phyloP scores from a whole-genome alignment of 2,329 filamentous ascomycete genomes.

The Colletotrichum chrysophilum region DNA sequence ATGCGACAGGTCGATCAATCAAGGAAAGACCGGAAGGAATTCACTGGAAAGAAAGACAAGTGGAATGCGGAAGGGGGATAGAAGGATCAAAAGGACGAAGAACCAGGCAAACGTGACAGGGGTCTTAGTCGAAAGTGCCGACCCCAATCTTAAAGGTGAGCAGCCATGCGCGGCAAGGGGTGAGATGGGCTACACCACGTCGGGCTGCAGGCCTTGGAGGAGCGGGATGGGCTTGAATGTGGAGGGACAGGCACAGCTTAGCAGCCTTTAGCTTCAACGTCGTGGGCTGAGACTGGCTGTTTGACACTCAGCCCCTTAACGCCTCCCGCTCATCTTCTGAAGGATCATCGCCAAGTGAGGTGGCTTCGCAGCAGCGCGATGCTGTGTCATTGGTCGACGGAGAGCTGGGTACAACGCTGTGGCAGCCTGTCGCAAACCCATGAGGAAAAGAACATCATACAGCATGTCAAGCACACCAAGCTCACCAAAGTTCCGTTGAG shows the following conservation, averaged over 20 bases:
- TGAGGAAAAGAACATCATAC: not conserved
- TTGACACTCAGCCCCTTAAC: not conserved
- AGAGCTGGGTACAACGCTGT: not conserved
- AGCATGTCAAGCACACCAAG: not conserved
- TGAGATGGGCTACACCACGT: not conserved
- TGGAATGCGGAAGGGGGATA: not conserved
- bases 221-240: constrained; percentile 4
- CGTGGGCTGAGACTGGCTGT: not conserved
- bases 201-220: not conserved
- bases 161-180: not conserved
- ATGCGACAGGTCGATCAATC: not conserved
- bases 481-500: not conserved
- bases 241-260: not conserved
- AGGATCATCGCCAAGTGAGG: constrained; percentile 4
- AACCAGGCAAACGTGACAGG: not conserved
- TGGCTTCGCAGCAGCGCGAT: not conserved
- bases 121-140: not conserved
- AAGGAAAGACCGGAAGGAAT: not conserved
- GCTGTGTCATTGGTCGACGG: not conserved
- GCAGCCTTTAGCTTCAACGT: not conserved
- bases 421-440: not conserved
- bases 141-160: not conserved
- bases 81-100: not conserved
- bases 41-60: not conserved
- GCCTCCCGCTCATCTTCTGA: not conserved